Conservation (phyloP, 768 basidiomycete genomes). For the Hirschioporus abietinus region DNA sequence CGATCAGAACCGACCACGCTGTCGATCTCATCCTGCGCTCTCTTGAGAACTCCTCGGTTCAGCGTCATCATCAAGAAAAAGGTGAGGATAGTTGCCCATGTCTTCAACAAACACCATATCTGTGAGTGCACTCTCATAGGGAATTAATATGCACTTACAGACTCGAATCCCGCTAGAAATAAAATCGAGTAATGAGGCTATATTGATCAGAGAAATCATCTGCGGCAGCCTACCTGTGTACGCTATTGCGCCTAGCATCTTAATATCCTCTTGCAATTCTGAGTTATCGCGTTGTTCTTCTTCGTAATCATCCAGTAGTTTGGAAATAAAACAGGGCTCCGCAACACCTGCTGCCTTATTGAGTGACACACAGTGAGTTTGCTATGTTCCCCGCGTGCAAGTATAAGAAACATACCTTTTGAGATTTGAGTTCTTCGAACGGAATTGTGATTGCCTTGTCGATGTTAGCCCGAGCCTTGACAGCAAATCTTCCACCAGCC, state of each 20-base stretch:
- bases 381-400: background rate
- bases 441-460: background rate
- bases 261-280: background rate
- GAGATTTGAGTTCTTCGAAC: background rate
- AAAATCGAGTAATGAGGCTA: background rate
- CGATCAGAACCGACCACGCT: constrained; percentile 20
- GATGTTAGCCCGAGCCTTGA: background rate
- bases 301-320: background rate
- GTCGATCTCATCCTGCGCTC: constrained; percentile 25
- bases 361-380: background rate
- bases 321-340: background rate
- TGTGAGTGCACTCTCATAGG: background rate
- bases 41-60: constrained; percentile 20
- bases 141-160: background rate
- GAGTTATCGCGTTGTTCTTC: background rate
- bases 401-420: background rate
- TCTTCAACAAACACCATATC: constrained; percentile 10
- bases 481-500: background rate
- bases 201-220: background rate
- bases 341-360: background rate
- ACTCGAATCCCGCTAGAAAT: background rate
- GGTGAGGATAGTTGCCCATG: constrained; percentile 19
- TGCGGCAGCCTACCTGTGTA: background rate
- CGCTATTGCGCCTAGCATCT: background rate
- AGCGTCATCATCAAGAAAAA: constrained; percentile 28